phyloP scores from a whole-genome alignment of 1,284 basidiomycete genomes.

The Boletus semigastroideus region DNA sequence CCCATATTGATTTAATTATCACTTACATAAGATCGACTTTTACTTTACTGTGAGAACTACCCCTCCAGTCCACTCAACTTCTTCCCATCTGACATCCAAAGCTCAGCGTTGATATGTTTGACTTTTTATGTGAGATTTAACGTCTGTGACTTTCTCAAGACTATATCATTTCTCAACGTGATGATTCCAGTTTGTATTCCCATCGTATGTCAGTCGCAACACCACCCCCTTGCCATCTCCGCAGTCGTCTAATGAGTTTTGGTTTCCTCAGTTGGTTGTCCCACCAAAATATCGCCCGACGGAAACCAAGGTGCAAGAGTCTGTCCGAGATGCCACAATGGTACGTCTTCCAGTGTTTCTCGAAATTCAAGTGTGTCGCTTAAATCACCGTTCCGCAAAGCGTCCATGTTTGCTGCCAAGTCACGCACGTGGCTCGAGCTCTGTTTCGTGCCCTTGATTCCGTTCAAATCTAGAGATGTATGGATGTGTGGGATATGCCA shows the following conservation, averaged over 20 bases:
- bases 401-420: slow-evolving; percentile 46
- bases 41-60: not conserved
- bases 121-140: slow-evolving; percentile 35
- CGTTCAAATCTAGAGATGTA: slow-evolving; percentile 43
- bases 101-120: slow-evolving; percentile 8
- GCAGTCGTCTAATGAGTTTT: slow-evolving; percentile 11
- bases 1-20: no score
- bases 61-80: not conserved
- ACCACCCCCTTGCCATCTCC: not conserved
- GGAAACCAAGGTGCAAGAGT: slow-evolving; percentile 43
- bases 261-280: slow-evolving; percentile 46
- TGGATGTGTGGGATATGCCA: slow-evolving; percentile 56
- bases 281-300: slow-evolving; percentile 44
- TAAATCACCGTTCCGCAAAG: slow-evolving; percentile 23
- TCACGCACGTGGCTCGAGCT: slow-evolving; percentile 53
- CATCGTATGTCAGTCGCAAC: slow-evolving; percentile 41
- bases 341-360: slow-evolving; percentile 24
- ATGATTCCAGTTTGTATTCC: slow-evolving; percentile 45
- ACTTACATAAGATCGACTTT: no score
- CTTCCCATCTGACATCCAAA: not conserved
- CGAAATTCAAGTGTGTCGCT: not conserved
- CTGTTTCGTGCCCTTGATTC: slow-evolving; percentile 51
- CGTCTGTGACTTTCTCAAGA: not conserved
- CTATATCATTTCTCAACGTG: not conserved
- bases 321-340: slow-evolving; percentile 52